Conservation (phyloP, 1,284 basidiomycete genomes). For the Trichosporon sp. region DNA sequence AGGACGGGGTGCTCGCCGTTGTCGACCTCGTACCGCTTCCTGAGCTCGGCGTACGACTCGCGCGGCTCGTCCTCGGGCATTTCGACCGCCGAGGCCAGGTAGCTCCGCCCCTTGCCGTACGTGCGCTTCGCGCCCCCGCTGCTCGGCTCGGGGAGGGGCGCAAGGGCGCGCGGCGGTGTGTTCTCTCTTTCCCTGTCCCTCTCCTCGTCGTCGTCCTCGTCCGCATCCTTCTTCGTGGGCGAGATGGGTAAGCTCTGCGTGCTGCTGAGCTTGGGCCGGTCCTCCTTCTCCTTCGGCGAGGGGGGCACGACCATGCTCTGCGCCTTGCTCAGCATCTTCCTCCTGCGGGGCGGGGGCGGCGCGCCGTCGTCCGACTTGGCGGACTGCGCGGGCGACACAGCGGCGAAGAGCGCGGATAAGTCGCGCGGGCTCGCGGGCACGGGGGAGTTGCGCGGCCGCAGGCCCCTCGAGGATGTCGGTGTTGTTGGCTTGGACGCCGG, state of each 20-base stretch:
- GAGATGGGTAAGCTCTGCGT: slow-evolving; percentile 18
- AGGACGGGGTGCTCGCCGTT: slow-evolving; percentile 24
- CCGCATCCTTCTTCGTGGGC: slow-evolving; percentile 8
- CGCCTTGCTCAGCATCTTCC: slow-evolving; percentile 40
- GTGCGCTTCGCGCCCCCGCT: slow-evolving; percentile 33
- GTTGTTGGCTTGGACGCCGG: neutral
- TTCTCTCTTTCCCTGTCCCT: neutral
- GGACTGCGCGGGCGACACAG: slow-evolving; percentile 20
- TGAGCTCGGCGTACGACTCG: slow-evolving; percentile 43
- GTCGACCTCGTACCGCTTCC: slow-evolving; percentile 43
- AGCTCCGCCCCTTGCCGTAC: slow-evolving; percentile 33
- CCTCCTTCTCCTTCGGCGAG: slow-evolving; percentile 7
- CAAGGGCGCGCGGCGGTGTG: slow-evolving; percentile 5
- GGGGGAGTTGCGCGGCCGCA: slow-evolving; percentile 2
- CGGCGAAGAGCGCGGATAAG: slow-evolving; percentile 28
- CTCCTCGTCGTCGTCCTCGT: slow-evolving; percentile 20
- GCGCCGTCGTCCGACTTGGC: neutral
- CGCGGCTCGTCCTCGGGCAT: slow-evolving; percentile 10
- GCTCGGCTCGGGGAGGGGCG: slow-evolving; percentile 7
- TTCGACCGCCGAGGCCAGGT: slow-evolving; percentile 12
- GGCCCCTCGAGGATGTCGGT: neutral
- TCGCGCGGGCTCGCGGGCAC: slow-evolving; percentile 22
- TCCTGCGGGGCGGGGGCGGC: neutral
- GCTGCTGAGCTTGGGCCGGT: neutral
- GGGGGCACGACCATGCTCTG: slow-evolving; percentile 32